A percentile compares a stretch with the other conserved stretches of the same genome.
Evolutionary conservation across 805 yeast genomes (phyloP).

Genomic region (Lipomyces starkeyi): DNA sequence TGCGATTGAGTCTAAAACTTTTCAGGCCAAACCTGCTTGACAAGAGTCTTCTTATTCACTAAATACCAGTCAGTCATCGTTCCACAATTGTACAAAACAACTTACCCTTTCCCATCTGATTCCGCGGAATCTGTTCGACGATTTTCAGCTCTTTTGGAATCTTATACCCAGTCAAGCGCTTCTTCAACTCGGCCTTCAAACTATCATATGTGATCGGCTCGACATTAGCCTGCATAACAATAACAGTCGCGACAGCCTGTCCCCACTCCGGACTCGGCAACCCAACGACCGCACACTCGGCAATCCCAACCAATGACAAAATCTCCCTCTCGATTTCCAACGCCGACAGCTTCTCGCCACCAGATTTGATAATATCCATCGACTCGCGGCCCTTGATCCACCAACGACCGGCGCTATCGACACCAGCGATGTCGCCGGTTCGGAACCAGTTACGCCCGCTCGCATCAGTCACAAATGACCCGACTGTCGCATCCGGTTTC

Average conservation of each 20-base stretch:
- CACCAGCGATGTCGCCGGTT: constrained; percentile 63
- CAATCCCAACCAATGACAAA: constrained; percentile 42
- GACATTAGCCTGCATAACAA: constrained; percentile 37
- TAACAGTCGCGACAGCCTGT: constrained; percentile 45
- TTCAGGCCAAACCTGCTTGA: constrained; percentile 40
- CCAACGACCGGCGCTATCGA: constrained; percentile 54
- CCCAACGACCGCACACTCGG: constrained; percentile 47
- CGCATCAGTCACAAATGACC: constrained; percentile 51
- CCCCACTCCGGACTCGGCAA: constrained; percentile 46
- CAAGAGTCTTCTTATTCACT: constrained; percentile 45
- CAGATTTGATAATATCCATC: constrained; percentile 48
- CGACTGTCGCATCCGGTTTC: constrained; percentile 55
- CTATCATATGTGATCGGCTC: constrained; percentile 28
- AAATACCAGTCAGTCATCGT: neutral
- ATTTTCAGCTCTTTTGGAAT: constrained; percentile 44
- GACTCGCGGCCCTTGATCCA: constrained; percentile 51
- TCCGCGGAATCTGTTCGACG: constrained; percentile 45
- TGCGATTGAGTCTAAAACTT: constrained; percentile 17
- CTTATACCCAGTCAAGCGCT: constrained; percentile 44
- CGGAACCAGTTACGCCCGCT: constrained; percentile 53
- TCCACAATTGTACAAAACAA: neutral
- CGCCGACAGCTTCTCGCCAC: constrained; percentile 47
- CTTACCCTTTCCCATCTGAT: constrained; percentile 47
- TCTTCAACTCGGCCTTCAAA: constrained; percentile 41
- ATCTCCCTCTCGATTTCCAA: constrained; percentile 47